Conservation (phyloP, 148 eudicot species). For the Gaultheria prostrata region DNA sequence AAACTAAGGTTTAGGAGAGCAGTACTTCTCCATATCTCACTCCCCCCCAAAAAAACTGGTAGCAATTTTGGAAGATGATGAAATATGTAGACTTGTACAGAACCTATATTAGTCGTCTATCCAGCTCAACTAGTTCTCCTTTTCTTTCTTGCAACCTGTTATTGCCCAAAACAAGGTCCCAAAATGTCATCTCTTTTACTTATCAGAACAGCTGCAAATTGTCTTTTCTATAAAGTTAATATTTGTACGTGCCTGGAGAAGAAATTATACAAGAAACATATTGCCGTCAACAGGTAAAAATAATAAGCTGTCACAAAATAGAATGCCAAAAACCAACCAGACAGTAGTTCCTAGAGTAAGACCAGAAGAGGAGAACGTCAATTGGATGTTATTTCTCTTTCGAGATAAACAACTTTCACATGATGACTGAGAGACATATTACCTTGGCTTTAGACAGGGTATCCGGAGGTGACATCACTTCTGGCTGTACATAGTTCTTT, state of each 20-base stretch:
- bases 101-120: background rate
- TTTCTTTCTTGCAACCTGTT: conserved; percentile 4
- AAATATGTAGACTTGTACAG: background rate
- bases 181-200: background rate
- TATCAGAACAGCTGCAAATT: conserved; percentile 2
- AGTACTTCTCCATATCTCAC: background rate
- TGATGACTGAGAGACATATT: conserved; percentile 17
- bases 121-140: background rate
- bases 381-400: background rate
- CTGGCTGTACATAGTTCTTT: conserved; percentile 85
- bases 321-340: background rate
- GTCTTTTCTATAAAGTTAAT: background rate
- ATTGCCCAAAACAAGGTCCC: background rate
- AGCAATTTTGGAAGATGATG: background rate
- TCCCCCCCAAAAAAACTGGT: background rate
- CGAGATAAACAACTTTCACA: background rate
- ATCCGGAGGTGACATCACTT: conserved; percentile 86
- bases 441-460: conserved; percentile 95
- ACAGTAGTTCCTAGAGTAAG: background rate
- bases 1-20: background rate
- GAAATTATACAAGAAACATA: background rate
- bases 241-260: background rate
- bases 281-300: background rate
- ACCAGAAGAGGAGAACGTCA: background rate
- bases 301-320: background rate